These are phyloP conservation scores for Inonotus obliquus DNA, from an alignment of 1,284 basidiomycete genomes.

Conservation along the genomic window DNA sequence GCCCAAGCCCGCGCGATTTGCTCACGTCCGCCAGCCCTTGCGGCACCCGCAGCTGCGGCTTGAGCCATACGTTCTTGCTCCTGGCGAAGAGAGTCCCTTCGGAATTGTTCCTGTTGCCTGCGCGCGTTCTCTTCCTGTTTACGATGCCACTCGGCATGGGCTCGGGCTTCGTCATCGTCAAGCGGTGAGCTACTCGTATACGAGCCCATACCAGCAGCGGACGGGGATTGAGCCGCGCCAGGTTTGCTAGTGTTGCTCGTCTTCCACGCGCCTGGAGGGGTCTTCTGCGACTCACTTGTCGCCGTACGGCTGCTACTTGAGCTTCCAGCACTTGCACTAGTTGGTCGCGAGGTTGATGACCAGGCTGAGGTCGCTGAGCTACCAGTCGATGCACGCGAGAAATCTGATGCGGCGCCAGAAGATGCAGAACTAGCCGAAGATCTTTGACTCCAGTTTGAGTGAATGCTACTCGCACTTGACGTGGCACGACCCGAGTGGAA, in stretches of 20 bases:
- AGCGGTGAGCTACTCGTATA: conserved; percentile 13
- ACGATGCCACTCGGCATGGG: conserved; percentile 43
- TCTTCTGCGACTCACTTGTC: neutral
- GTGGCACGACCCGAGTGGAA: conserved; percentile 7
- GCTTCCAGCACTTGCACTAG: neutral
- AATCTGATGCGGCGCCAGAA: conserved; percentile 12
- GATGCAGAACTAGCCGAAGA: conserved; percentile 14
- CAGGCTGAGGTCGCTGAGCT: conserved; percentile 15
- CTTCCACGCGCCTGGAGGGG: neutral
- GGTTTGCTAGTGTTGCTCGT: neutral
- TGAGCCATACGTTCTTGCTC: conserved; percentile 32
- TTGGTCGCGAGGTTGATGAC: conserved; percentile 6
- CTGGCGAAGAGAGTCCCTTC: conserved; percentile 48
- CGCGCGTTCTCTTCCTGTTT: conserved; percentile 52
- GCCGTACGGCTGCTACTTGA: conserved; percentile 6
- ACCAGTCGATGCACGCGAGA: conserved; percentile 11
- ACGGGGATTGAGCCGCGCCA: conserved; percentile 17
- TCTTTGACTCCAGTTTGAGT: conserved; percentile 14
- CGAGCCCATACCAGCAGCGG: conserved; percentile 20
- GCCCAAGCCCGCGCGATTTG: conserved; percentile 50
- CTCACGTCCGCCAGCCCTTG: conserved; percentile 39
- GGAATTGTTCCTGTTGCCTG: conserved; percentile 55
- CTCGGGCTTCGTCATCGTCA: conserved; percentile 22
- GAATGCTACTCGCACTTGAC: conserved; percentile 8
- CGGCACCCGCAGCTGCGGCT: conserved; percentile 38